Percentiles rank a stretch among this genome's conserved stretches.
These are phyloP conservation scores for Rosa lucieae DNA, from an alignment of 306 rosid genomes.

Conservation along the genomic window DNA sequence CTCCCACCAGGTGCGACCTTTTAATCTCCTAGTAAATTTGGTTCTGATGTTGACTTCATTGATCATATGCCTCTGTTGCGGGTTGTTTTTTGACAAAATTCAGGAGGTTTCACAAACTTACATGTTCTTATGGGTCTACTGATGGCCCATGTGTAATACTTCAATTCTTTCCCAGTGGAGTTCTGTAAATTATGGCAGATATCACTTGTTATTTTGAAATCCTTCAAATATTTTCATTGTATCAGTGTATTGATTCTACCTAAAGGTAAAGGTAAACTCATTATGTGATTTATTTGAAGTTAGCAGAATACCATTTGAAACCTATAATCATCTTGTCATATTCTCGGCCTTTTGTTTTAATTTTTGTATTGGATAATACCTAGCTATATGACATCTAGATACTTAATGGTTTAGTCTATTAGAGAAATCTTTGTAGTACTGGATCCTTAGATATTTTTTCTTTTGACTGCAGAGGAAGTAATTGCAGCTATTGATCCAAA, in stretches of 20 bases:
- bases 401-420: conserved; percentile 20
- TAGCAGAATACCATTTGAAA: neutral
- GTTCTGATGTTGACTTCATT: conserved; percentile 13
- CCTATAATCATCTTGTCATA: neutral
- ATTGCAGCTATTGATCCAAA: conserved; percentile 83
- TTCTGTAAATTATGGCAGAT: neutral
- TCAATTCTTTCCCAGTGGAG: neutral
- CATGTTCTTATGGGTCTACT: neutral
- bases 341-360: neutral
- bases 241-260: neutral
- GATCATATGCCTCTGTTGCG: neutral
- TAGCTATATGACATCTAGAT: neutral
- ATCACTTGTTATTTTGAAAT: neutral
- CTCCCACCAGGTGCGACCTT: conserved; percentile 74
- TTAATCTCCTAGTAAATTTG: conserved; percentile 21
- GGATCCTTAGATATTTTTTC: conserved; percentile 16
- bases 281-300: neutral
- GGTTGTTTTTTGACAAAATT: neutral
- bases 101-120: neutral
- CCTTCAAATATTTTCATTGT: neutral
- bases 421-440: conserved; percentile 10
- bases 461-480: conserved; percentile 68
- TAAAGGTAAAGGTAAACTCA: neutral
- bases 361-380: neutral
- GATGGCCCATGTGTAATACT: neutral